Evolutionary conservation across 176 grass and related monocot species (phyloP), one percentile per base, ranked within the genome.

Genomic region (Chrysopogon serrulatus): DNA sequence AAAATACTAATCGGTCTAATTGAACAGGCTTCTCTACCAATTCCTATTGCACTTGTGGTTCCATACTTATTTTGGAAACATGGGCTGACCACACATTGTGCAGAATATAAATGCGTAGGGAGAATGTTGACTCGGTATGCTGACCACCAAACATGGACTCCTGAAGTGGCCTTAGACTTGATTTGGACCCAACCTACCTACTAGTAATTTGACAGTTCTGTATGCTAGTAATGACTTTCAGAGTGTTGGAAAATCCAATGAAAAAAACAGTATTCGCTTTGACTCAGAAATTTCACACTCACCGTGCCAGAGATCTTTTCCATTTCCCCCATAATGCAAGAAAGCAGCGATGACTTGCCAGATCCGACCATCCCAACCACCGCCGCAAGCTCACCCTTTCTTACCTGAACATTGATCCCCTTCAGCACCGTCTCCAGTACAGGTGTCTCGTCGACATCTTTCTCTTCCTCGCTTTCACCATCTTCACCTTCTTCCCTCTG

Each of bases 311-410:
- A 81, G 70, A 91, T 39, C 75, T 90, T 94, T 21, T 78, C 79
- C 88, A 91, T 94, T 88, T 94, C 92, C n/a, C 92, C 88, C 68
- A 91, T 79, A 36, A 94, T 71, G 65, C 92, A 91, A 62, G 89
- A 87, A 19, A 94, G 87, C 72, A 94, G 83, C 0, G 92, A 94
- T 8, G 92, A 91, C 68, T 94, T 94, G 66, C 92, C 92, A 6
- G 92, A 85, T 0, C 89, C 89, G 6, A 94, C 92, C 43, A 91
- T 86, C 31, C 92, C 92, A 16, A 91, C 92, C 51, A 94, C 83
- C 12, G 83, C 92, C 10, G 27, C 47, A 28, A 94, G 88, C 4
- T 85, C 80, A 4, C 92, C 92, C 24, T 13, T 82, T 11, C 71
- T 59, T 4, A 94, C 74, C 76, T 78, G 26, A 26, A 94, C 7